These are phyloP conservation scores for Fusarium armeniacum DNA, from an alignment of 2,329 filamentous ascomycete genomes.

Conservation along the genomic window DNA sequence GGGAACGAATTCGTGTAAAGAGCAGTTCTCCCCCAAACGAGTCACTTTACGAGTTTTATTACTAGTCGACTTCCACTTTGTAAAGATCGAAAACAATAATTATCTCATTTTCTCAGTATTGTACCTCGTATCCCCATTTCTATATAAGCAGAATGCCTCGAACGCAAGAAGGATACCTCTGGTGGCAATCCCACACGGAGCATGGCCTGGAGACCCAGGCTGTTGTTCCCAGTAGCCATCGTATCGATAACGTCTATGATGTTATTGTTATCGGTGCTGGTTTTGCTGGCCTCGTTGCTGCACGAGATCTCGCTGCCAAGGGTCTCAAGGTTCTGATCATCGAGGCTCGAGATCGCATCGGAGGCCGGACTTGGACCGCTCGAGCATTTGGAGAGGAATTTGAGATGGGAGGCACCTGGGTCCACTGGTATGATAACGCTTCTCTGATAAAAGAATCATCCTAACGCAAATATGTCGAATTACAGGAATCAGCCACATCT, in stretches of 20 bases:
- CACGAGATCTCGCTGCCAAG: slow-evolving; percentile 15
- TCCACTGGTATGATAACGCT: slow-evolving; percentile 47
- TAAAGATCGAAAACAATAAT: no score
- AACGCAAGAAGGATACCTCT: background rate
- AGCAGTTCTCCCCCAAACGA: no score
- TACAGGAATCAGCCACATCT: slow-evolving; percentile 32
- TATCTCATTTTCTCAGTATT: accelerated
- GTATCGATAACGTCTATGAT: slow-evolving; percentile 18
- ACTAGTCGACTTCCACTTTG: accelerated
- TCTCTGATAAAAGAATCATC: background rate
- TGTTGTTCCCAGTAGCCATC: background rate
- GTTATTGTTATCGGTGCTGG: slow-evolving; percentile 34
- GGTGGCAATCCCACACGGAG: background rate
- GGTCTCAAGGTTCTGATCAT: slow-evolving; percentile 50
- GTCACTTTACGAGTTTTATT: no score
- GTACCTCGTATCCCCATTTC: background rate
- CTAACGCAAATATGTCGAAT: background rate
- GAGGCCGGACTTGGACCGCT: slow-evolving; percentile 58
- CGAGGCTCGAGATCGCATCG: slow-evolving; percentile 59
- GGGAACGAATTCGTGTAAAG: no score
- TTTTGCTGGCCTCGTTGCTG: slow-evolving; percentile 30
- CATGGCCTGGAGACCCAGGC: background rate
- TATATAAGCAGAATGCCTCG: background rate
- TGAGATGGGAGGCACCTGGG: slow-evolving; percentile 61
- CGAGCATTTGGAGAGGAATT: slow-evolving; percentile 52